These are phyloP conservation scores for Diutina mesorugosa DNA, from an alignment of 1,139 yeast species.

Conservation along the genomic window DNA sequence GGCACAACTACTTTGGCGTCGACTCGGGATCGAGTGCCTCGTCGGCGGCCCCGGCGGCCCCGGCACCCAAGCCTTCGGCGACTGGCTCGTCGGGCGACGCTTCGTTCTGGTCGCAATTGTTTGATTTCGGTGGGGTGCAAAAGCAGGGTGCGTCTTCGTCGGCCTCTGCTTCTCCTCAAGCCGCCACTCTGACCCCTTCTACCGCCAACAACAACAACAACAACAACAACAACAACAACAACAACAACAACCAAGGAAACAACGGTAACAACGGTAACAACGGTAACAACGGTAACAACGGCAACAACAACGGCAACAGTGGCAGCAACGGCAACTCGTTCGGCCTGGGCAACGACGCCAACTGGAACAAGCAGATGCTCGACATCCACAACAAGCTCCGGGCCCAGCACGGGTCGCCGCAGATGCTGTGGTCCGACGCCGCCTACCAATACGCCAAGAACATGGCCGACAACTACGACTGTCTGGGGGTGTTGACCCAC, in stretches of 20 bases:
- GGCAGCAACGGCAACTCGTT: slow-evolving; percentile 6
- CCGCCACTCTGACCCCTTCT: neutral
- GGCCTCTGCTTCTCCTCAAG: neutral
- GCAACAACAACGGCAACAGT: neutral
- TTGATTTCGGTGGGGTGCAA: neutral
- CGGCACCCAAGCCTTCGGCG: neutral
- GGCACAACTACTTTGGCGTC: neutral
- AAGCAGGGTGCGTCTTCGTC: neutral
- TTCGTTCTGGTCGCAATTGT: slow-evolving; percentile 1
- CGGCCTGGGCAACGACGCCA: slow-evolving; percentile 10
- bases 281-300: neutral
- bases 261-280: neutral
- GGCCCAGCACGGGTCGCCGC: slow-evolving; percentile 11
- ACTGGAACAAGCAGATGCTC: slow-evolving; percentile 15
- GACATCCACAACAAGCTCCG: slow-evolving; percentile 14
- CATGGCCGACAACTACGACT: slow-evolving; percentile 14
- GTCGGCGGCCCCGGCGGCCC: neutral
- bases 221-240: neutral
- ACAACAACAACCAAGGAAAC: neutral
- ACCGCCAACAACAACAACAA: neutral
- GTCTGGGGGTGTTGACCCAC: slow-evolving; percentile 14
- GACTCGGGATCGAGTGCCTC: neutral
- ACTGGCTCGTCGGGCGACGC: neutral
- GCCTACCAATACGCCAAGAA: slow-evolving; percentile 13
- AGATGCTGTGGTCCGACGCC: slow-evolving; percentile 11